These are phyloP conservation scores for Colletotrichum liaoningense DNA, from an alignment of 2,329 filamentous ascomycete genomes.

Conservation along the genomic window DNA sequence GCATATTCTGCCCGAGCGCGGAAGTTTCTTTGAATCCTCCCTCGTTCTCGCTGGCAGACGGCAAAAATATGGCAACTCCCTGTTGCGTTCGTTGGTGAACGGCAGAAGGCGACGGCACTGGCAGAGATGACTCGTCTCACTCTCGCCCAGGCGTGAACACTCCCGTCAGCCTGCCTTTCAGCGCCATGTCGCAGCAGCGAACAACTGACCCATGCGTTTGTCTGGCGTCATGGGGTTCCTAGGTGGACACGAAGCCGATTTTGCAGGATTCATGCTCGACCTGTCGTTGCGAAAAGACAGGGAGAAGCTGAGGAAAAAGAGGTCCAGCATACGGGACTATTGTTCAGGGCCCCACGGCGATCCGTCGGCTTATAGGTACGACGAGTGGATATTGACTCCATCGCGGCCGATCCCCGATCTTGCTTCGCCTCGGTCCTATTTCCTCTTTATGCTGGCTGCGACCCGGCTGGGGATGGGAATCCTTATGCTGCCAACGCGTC, in stretches of 20 bases:
- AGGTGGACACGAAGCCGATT: not conserved
- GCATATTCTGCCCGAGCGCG: not conserved
- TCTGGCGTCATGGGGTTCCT: not conserved
- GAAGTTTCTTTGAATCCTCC: not conserved
- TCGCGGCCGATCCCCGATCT: slow-evolving; percentile 20
- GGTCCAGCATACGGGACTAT: not conserved
- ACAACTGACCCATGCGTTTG: slow-evolving; percentile 5
- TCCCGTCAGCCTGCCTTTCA: not conserved
- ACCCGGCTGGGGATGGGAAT: not conserved
- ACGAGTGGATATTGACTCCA: not conserved
- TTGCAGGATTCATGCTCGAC: slow-evolving; percentile 18
- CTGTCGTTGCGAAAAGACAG: not conserved
- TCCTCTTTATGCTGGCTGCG: slow-evolving; percentile 14
- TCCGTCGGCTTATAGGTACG: slow-evolving; percentile 16
- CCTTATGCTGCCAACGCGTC: not conserved
- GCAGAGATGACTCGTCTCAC: slow-evolving; percentile 1
- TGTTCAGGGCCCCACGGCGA: slow-evolving; percentile 10
- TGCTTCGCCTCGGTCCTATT: slow-evolving; percentile 1
- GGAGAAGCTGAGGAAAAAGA: not conserved
- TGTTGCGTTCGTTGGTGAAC: not conserved
- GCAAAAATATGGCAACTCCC: no score
- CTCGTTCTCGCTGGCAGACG: not conserved
- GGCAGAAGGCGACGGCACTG: not conserved
- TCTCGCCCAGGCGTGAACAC: not conserved
- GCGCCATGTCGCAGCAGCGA: not conserved